A percentile compares a stretch with the other conserved stretches of the same genome.
Conservation (phyloP, 2,329 filamentous ascomycete species). For the Pseudopithomyces maydicus region DNA sequence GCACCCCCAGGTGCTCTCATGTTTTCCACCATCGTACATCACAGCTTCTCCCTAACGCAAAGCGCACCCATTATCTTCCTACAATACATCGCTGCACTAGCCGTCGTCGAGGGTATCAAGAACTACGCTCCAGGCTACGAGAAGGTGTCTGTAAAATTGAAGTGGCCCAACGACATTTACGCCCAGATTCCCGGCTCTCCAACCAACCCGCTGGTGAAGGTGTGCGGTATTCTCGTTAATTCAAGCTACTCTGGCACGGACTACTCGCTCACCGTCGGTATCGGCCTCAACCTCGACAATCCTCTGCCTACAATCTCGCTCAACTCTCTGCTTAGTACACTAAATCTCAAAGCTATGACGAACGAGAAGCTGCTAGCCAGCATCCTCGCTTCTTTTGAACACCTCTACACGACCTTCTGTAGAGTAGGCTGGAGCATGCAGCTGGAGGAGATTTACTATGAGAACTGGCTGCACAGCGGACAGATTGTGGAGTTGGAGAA, state of each 20-base stretch:
- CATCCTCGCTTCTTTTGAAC: slow-evolving; percentile 78
- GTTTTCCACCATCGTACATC: slow-evolving; percentile 86
- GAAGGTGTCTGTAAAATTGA: slow-evolving; percentile 79
- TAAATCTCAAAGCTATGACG: slow-evolving; percentile 60
- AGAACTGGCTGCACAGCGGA: slow-evolving; percentile 75
- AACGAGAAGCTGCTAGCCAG: slow-evolving; percentile 82
- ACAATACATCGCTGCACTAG: slow-evolving; percentile 89
- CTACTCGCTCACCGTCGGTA: slow-evolving; percentile 84
- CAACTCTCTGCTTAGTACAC: slow-evolving; percentile 66
- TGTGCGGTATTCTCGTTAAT: slow-evolving; percentile 91
- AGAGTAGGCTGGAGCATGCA: slow-evolving; percentile 73
- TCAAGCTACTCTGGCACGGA: slow-evolving; percentile 76
- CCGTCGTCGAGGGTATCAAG: slow-evolving; percentile 82
- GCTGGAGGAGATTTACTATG: slow-evolving; percentile 69
- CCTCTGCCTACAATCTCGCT: slow-evolving; percentile 85
- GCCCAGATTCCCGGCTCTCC: slow-evolving; percentile 55
- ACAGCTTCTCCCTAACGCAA: slow-evolving; percentile 73
- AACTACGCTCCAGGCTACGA: slow-evolving; percentile 78
- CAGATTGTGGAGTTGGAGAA: slow-evolving; percentile 77
- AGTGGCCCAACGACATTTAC: slow-evolving; percentile 95
- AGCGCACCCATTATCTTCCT: slow-evolving; percentile 86
- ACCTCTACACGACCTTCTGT: slow-evolving; percentile 76
- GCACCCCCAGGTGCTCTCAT: slow-evolving; percentile 84
- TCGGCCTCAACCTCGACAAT: slow-evolving; percentile 85
- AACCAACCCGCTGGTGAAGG: slow-evolving; percentile 73